phyloP scores from a whole-genome alignment of 495 filamentous ascomycete species.

The Usnea hakonensis region DNA sequence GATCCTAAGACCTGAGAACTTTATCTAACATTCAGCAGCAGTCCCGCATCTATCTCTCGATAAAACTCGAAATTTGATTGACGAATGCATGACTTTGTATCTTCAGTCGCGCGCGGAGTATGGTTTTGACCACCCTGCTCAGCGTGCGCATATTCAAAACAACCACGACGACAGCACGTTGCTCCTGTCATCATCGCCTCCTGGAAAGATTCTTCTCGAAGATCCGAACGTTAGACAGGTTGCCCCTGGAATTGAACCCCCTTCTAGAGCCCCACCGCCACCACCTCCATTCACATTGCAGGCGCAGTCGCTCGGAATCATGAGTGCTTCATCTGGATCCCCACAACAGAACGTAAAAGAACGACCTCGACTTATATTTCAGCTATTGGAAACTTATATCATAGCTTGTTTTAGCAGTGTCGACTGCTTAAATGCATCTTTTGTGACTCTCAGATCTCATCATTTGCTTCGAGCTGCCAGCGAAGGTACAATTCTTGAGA shows the following conservation, averaged over 20 bases:
- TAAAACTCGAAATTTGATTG: conserved; percentile 44
- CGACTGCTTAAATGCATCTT: conserved; percentile 67
- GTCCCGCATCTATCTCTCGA: conserved; percentile 39
- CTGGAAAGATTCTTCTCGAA: background rate
- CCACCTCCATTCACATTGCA: conserved; percentile 4
- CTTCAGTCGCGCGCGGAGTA: conserved; percentile 30
- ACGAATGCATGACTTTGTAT: conserved; percentile 46
- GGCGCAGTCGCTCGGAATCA: background rate
- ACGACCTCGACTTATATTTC: conserved; percentile 46
- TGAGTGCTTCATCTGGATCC: background rate
- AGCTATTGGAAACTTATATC: conserved; percentile 68
- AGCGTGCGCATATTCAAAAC: background rate
- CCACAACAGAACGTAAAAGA: conserved; percentile 11
- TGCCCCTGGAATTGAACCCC: background rate
- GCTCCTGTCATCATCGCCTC: background rate
- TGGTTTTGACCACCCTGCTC: background rate
- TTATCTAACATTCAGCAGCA: conserved; percentile 19
- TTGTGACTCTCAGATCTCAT: conserved; percentile 41
- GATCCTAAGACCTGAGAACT: background rate
- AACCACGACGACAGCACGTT: background rate
- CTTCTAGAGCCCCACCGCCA: conserved; percentile 12
- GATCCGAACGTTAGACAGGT: background rate
- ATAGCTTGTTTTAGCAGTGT: conserved; percentile 57
- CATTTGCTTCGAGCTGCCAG: conserved; percentile 33
- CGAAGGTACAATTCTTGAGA: conserved; percentile 28